Base-by-base conservation (phyloP, 1,139 yeast species). In the Schwanniomyces etchellsii region DNA sequence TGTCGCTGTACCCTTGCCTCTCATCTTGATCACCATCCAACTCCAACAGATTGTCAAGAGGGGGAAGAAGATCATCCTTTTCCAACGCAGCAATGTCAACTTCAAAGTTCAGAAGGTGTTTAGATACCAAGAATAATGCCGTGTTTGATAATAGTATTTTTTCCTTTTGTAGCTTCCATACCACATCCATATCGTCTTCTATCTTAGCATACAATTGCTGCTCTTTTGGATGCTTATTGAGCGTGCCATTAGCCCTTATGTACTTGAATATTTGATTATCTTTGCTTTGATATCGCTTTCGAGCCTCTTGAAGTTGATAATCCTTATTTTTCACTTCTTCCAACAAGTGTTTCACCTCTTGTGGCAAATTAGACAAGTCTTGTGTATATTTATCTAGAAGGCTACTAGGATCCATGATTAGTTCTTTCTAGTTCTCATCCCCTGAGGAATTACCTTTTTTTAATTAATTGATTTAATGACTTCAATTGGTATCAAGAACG, bases 221-320 rank as follows among this genome's bases (percentile, higher is more conserved):
- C 48, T 91, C 98, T 43, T 86, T 84, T 2, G 96, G 94, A 52
- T 83, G 83, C 41, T 78, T 83, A 2, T 81, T 71, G 28, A 82
- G 57, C 0, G 95, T 81, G 0, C 97, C 96, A 57, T 86, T 79
- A 29, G 86, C 80, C 42, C 81, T 74, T 36, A 88, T 83, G 51
- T 77, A 81, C 52, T 86, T 88, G 50, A 85, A 95, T 33, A 91
- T 62, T 44, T 80, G 85, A 14, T 73, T 65, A 49, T 91, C 98
- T 38, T 83, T 73, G 35, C 77, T 77, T 45, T 74, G 79, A 40
- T 79, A 74, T 44, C 82, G 74, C 51, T 74, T 76, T 38, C 85
- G 68, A 4, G 74, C 67, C 34, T 85, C 95, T 47, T 73, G 73
- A 20, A 81, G 63, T 45, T 74, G 78, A 24, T 64, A 45, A 49